phyloP scores from a whole-genome alignment of 164 flowering plant species.

The Macadamia tetraphylla region DNA sequence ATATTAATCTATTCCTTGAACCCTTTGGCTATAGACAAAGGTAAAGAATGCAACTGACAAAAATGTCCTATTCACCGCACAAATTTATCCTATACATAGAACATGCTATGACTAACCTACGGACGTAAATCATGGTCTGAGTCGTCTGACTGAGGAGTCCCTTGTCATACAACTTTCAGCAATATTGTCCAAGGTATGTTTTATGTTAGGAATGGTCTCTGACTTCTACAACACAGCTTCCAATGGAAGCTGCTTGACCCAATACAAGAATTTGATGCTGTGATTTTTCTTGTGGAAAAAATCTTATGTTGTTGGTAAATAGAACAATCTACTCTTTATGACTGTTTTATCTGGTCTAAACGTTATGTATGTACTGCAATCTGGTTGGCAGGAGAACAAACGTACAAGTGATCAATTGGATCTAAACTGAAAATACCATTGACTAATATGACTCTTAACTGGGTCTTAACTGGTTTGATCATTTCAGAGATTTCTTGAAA shows the following conservation, averaged over 20 bases:
- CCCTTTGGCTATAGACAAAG: too few species aligned
- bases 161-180: too few species aligned
- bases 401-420: background rate
- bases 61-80: too few species aligned
- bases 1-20: too few species aligned
- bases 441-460: background rate
- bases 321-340: background rate
- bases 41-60: too few species aligned
- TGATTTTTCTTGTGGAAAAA: background rate
- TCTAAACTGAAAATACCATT: background rate
- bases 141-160: background rate
- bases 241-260: background rate
- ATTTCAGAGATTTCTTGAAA: constrained; percentile 4
- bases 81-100: too few species aligned
- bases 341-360: background rate
- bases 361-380: background rate
- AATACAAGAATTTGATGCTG: background rate
- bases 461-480: background rate
- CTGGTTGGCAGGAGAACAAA: background rate
- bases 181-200: too few species aligned
- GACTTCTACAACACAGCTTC: background rate
- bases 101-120: too few species aligned
- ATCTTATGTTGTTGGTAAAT: background rate
- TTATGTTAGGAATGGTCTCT: background rate
- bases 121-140: too few species aligned